Evolutionary conservation across 2,329 filamentous ascomycete species (phyloP).

Genomic region (Neofusicoccum cordaticola): DNA sequence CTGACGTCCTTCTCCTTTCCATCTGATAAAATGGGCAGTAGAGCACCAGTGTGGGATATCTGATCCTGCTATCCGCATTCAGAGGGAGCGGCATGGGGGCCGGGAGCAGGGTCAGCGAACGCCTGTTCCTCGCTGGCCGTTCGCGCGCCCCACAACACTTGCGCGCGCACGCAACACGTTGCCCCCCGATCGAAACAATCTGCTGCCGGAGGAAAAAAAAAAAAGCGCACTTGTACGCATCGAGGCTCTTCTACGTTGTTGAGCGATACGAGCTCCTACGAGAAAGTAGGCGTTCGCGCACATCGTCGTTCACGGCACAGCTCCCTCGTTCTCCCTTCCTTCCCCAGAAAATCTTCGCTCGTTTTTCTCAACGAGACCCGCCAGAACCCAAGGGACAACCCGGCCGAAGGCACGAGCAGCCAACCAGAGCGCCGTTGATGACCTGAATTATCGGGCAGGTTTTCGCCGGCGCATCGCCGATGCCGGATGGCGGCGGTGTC

Average conservation of each 20-base stretch:
- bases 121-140: background rate
- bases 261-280: too few species aligned
- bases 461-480: conserved; percentile 6
- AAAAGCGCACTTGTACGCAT: too few species aligned
- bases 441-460: background rate
- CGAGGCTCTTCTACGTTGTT: too few species aligned
- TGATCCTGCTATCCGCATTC: conserved; percentile 8
- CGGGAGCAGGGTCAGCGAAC: background rate
- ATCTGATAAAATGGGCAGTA: background rate
- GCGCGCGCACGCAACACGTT: too few species aligned
- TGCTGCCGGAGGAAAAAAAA: too few species aligned
- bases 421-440: conserved; percentile 8
- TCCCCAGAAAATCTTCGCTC: background rate
- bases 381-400: background rate
- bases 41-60: background rate
- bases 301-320: too few species aligned
- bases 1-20: background rate
- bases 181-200: too few species aligned
- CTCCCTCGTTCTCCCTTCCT: background rate
- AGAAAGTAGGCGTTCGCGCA: too few species aligned
- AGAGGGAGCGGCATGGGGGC: background rate
- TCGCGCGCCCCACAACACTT: too few species aligned
- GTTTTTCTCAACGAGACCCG: background rate
- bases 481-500: background rate
- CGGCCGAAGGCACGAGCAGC: background rate